phyloP scores from a whole-genome alignment of 495 filamentous ascomycete species.

The Penicillium crystallinum region DNA sequence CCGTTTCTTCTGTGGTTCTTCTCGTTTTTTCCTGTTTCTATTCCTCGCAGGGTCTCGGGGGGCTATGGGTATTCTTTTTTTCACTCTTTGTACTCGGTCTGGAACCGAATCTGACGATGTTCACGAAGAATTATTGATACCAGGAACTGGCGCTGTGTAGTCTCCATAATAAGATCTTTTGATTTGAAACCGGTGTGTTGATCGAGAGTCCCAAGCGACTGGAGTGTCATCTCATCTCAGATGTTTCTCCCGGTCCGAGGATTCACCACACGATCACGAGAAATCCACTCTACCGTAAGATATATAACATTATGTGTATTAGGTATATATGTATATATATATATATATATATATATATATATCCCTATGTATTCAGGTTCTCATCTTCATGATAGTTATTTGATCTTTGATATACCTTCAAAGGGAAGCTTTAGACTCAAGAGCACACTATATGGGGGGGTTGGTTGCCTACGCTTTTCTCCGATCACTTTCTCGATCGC shows the following conservation, averaged over 20 bases:
- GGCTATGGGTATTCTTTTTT: neutral
- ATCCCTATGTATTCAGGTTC: neutral
- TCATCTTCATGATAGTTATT: neutral
- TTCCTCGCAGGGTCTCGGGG: neutral
- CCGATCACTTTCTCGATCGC: slow-evolving; percentile 3
- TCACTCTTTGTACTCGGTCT: slow-evolving; percentile 11
- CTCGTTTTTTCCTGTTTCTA: neutral
- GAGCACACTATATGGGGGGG: neutral
- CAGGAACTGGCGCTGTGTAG: too few species aligned
- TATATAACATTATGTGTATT: too few species aligned
- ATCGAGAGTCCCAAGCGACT: too few species aligned
- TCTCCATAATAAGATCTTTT: too few species aligned
- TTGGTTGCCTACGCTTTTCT: slow-evolving; percentile 6
- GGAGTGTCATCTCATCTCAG: too few species aligned
- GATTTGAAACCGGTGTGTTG: too few species aligned
- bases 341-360: neutral
- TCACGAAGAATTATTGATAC: slow-evolving; percentile 12
- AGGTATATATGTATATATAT: too few species aligned
- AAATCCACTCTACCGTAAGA: too few species aligned
- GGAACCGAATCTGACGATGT: slow-evolving; percentile 21
- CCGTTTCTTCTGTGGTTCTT: neutral
- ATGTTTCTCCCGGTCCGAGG: too few species aligned
- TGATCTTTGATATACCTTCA: neutral
- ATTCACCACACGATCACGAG: too few species aligned
- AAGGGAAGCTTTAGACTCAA: slow-evolving; percentile 1